Base-by-base conservation (phyloP, 1,139 yeast species). In the Debaryomyces nepalensis region DNA sequence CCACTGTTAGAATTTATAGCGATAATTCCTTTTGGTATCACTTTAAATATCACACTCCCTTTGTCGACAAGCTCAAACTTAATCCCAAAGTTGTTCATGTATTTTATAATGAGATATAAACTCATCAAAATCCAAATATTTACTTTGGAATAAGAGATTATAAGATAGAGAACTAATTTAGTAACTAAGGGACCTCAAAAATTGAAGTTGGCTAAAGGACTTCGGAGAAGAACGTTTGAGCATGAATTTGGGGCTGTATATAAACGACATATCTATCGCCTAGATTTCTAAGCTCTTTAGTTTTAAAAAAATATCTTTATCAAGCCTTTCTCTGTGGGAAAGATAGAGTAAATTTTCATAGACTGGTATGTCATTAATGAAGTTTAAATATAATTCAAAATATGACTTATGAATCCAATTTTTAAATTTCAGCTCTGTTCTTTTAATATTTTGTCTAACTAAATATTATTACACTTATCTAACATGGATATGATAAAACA, bases 291-390 rank as follows among this genome's bases (percentile, higher is more conserved):
- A 31, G 18, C 19, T 39, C 41, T 19, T 37, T 37, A 16, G 37
- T 37, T 15, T 31, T 37, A 23, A 37, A 39, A 39, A 37, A 37
- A 37, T 31, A 37, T 22, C 20, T 37, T 22, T 32, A 36, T 27
- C 42, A 37, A 18, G 41, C 41, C 22, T 37, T 37, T 16, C 39
- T 37, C 41, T 37, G 41, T 33, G 41, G 41, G 14, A 37, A 39
- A 16, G 41, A 37, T 21, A 26, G 15, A n/a, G 4, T 11, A 26
- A 26, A 26, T 35, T 33, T 7, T 10, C 19, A 24, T 35, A 35
- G 14, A 32, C 2, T 32, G 18, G 29, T 35, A 35, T 26, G 14
- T 35, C 15, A 35, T 35, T 23, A 35, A 56, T 26, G 5, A 55
- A n/a, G n/a, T n/a, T n/a, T n/a, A n/a, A n/a, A n/a, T n/a, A n/a